These are phyloP conservation scores for Calvatia gigantea DNA, from an alignment of 768 basidiomycete species.

Conservation along the genomic window DNA sequence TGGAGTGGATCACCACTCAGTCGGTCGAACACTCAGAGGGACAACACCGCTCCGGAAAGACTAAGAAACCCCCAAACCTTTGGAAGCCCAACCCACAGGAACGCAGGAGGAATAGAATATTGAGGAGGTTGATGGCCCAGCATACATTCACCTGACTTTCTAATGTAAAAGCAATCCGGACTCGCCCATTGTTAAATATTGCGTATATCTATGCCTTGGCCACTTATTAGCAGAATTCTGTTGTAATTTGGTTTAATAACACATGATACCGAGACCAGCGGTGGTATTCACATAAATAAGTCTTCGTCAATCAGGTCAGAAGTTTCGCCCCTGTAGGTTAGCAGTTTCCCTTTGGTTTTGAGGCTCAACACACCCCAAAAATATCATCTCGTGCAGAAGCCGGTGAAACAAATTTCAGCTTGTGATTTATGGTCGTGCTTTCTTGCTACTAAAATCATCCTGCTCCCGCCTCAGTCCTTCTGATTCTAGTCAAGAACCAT, in stretches of 20 bases:
- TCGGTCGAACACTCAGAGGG: constrained; percentile 19
- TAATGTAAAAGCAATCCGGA: background rate
- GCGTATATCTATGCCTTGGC: background rate
- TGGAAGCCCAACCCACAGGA: background rate
- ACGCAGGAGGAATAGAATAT: background rate
- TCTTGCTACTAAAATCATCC: too few relatives aligned
- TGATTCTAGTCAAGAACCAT: too few relatives aligned
- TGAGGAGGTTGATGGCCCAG: background rate
- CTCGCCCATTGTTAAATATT: background rate
- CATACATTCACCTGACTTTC: background rate
- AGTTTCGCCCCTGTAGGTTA: too few relatives aligned
- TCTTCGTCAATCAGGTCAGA: too few relatives aligned
- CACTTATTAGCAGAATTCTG: background rate
- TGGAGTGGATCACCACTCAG: constrained; percentile 17
- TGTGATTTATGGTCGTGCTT: too few relatives aligned
- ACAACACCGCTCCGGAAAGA: constrained; percentile 21
- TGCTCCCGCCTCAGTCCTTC: too few relatives aligned
- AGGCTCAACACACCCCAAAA: too few relatives aligned
- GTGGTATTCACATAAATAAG: too few relatives aligned
- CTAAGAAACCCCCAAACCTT: constrained; percentile 14
- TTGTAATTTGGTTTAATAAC: background rate
- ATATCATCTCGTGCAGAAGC: too few relatives aligned
- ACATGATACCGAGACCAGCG: background rate
- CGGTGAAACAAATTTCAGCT: too few relatives aligned
- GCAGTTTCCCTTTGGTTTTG: too few relatives aligned